phyloP scores from a whole-genome alignment of 192 early-diverging fungal species.

The Podila clonocystis region DNA sequence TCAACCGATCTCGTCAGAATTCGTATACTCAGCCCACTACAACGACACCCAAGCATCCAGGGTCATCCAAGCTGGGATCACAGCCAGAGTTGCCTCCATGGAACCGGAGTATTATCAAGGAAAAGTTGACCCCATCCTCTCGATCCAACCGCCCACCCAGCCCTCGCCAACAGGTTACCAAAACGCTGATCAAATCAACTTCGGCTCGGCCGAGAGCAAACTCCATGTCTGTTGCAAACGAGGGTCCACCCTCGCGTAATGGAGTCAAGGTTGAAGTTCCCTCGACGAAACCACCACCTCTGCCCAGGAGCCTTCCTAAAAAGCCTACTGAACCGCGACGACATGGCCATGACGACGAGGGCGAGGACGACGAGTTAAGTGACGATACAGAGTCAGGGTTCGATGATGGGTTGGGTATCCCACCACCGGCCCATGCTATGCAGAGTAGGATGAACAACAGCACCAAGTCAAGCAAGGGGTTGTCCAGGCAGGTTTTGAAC shows the following conservation, averaged over 20 bases:
- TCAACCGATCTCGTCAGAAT: constrained; percentile 31
- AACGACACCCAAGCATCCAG: background rate
- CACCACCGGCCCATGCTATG: background rate
- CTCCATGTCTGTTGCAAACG: background rate
- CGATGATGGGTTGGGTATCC: constrained; percentile 10
- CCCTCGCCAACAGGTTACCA: constrained; percentile 11
- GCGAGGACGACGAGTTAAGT: constrained; percentile 27
- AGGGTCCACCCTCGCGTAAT: no score
- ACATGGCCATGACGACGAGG: constrained; percentile 3
- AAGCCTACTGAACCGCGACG: no score
- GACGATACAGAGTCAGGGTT: constrained; percentile 25
- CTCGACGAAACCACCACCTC: no score
- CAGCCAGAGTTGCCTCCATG: constrained; percentile 12
- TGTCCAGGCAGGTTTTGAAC: background rate
- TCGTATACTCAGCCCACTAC: constrained; percentile 11
- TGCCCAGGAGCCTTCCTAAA: no score
- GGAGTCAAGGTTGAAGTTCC: no score
- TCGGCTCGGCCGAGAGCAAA: constrained; percentile 4
- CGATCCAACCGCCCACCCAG: background rate
- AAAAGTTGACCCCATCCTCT: background rate
- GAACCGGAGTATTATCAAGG: constrained; percentile 35
- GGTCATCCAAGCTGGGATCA: background rate
- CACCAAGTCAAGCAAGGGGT: no score
- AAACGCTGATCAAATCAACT: background rate
- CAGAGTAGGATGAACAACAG: background rate